Base-by-base conservation (phyloP, 1,139 yeast genomes). In the Zhuliangozyma parablackwelliae region DNA sequence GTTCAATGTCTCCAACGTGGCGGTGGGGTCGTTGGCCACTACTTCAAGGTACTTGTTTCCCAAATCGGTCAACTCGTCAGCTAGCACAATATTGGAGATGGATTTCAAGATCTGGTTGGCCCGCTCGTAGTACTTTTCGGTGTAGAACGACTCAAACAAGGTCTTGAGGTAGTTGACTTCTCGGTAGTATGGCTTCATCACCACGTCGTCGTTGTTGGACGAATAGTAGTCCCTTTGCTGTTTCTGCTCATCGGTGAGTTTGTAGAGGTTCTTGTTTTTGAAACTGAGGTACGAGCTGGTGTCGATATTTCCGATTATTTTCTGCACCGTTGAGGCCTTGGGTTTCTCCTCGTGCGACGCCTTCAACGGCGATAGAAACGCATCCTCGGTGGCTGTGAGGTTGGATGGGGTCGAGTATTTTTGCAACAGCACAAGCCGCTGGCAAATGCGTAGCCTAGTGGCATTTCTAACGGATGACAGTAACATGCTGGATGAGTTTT, bases 101-200 rank as follows among this genome's bases (percentile, higher is more conserved):
- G 87, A 80, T 31, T 65, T 61, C 32, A 89, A 61, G 21, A 88
- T 80, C 26, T 80, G 65, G 47, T 77, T 80, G 0, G 96, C 96
- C 48, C 97, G 69, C 26, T 72, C 75, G 48, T 75, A 77, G 53
- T 86, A 85, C 37, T 74, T 75, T 26, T 86, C 73, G 32, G 79
- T 75, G 29, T 90, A 29, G 28, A 43, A 42, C 21, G 45, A 32
- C 23, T 43, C 47, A 21, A 45, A 24, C 34, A 43, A 35, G 21
- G 34, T 36, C 33, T 40, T 45, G 16, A 45, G 29, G 20, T 40
- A 39, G 6, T 29, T 28, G 24, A 43, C 34, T 34, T 45, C 48
- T 26, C 29, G 29, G 13, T 39, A 39, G 29, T 31, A 42, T 16
- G 42, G 40, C 9, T 35, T 35, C 30, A 40, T 30, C 21, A 25